phyloP scores from a whole-genome alignment of 1,139 yeast species.

The Yamadazyma pseudoaaseri region DNA sequence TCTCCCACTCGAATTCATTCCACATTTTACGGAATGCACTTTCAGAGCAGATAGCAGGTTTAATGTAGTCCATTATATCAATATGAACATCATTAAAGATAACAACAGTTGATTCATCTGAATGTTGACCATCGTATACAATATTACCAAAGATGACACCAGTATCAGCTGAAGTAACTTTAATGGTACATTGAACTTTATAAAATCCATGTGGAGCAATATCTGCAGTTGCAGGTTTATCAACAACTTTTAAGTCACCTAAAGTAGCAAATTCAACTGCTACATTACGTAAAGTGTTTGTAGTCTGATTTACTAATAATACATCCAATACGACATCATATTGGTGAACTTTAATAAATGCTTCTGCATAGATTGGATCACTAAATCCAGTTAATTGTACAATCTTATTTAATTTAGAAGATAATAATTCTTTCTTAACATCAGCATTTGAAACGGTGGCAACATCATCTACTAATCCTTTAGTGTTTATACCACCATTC shows the following conservation, averaged over 20 bases:
- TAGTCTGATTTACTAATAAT: conserved; percentile 90
- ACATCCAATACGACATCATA: conserved; percentile 95
- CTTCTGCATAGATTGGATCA: conserved; percentile 98
- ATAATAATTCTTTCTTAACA: conserved; percentile 54
- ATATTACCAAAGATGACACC: conserved; percentile 97
- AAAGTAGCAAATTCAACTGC: conserved; percentile 95
- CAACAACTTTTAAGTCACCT: conserved; percentile 94
- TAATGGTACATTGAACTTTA: conserved; percentile 82
- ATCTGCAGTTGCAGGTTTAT: conserved; percentile 88
- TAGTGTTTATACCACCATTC: conserved; percentile 37
- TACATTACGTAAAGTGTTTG: conserved; percentile 83
- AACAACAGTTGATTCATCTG: conserved; percentile 86
- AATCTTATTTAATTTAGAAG: conserved; percentile 82
- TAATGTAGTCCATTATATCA: conserved; percentile 95
- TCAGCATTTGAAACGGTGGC: conserved; percentile 39
- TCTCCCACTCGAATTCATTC: conserved; percentile 99
- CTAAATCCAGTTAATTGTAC: conserved; percentile 95
- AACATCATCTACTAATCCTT: conserved; percentile 48
- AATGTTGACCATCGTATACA: conserved; percentile 94
- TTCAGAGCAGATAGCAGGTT: conserved; percentile 89
- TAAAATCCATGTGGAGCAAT: conserved; percentile 97
- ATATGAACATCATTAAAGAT: conserved; percentile 93
- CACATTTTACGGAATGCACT: conserved; percentile 95
- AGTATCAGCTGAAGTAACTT: conserved; percentile 96
- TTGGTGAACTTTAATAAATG: conserved; percentile 91